These are phyloP conservation scores for Aspergillus sp. DNA, from an alignment of 2,329 filamentous ascomycete species.

Conservation along the genomic window DNA sequence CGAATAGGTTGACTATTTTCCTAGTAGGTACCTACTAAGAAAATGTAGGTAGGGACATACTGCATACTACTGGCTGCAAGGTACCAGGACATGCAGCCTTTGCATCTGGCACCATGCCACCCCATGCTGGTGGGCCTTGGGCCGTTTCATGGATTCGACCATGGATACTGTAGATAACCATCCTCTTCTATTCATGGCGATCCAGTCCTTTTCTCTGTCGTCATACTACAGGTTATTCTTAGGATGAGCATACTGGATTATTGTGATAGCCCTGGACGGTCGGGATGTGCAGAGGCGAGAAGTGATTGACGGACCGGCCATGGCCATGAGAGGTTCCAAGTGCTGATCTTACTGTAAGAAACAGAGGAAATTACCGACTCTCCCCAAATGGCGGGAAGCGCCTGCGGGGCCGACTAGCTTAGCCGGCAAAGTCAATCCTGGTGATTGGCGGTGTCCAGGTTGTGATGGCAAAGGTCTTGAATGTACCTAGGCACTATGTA, in stretches of 20 bases:
- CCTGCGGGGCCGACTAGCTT: constrained; percentile 22
- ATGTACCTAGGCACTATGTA: constrained; percentile 6
- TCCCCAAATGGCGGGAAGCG: constrained; percentile 23
- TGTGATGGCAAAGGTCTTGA: not conserved
- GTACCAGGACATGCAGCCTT: constrained; percentile 3
- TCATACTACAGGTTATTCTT: no score
- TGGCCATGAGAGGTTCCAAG: not conserved
- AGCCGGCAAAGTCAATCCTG: constrained; percentile 22
- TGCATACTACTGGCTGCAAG: not conserved
- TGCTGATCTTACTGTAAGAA: constrained; percentile 15
- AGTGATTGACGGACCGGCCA: constrained; percentile 7
- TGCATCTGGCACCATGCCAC: constrained; percentile 15
- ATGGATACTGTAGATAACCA: no score
- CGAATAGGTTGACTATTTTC: not conserved
- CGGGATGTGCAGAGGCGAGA: no score
- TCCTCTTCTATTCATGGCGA: no score
- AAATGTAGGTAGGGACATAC: no score
- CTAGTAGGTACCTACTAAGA: not conserved
- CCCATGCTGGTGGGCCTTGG: not conserved
- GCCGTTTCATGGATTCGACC: no score
- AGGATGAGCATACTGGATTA: no score
- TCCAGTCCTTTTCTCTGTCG: no score
- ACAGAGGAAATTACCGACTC: not conserved
- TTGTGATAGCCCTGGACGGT: no score
- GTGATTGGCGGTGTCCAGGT: constrained; percentile 6